Base-by-base conservation (phyloP, 805 yeast species). In the Candida mattraensis region DNA sequence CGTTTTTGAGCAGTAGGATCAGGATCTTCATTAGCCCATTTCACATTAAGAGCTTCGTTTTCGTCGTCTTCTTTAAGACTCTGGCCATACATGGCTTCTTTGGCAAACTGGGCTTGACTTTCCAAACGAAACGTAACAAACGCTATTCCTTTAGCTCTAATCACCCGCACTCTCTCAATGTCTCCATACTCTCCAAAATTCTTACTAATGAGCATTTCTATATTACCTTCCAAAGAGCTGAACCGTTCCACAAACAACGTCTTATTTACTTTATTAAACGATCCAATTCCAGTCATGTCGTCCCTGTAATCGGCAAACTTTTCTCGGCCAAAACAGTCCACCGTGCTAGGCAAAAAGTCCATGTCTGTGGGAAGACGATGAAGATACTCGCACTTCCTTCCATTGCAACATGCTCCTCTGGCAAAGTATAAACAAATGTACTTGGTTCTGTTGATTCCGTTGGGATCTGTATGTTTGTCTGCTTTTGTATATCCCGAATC, bases 221-320 rank as follows among this genome's bases (percentile, higher is more conserved):
- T 63, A 32, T 57, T 68, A 3, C 50, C 54, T 1, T 47, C 49
- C 53, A 66, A 58, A 24, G 58, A 73, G 13, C 56, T 68, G 45
- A 76, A 77, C 24, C 66, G 57, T 9, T 94, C 93, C 2, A 91
- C 74, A 54, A 82, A 89, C 2, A 91, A 57, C 0, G 96, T 87
- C 35, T 79, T 63, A 54, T 88, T 89, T n/a, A 67, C 66, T 23
- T 68, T 63, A 47, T 74, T 69, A 54, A 91, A 80, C 16, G 87
- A 79, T 0, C 98, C 99, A 3, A 88, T 82, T 21, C 99, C 99
- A 18, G 83, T 78, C 96, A 88, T 88, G 60, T 91, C 98, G 47
- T 91, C 96, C 47, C 88, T 66, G 51, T 86, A 87, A 30, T 78
- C 83, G 1, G 83, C 69, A 44, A 83, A 83, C 58, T 84, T 87